Evolutionary conservation across 2,329 filamentous ascomycete species (phyloP).

Genomic region (Penicillium decumbens): DNA sequence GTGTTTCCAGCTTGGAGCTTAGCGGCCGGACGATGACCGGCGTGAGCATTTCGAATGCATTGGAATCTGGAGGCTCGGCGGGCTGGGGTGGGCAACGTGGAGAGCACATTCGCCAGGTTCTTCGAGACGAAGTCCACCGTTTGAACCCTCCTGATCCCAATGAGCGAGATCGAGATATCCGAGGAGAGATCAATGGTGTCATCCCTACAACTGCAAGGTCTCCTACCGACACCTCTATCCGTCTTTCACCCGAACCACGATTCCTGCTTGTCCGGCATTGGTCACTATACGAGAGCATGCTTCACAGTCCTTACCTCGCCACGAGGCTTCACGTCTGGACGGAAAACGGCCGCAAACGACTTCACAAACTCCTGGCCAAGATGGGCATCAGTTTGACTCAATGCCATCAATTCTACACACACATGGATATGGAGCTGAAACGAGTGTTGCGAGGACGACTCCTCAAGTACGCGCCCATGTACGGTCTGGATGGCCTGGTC

Average conservation of each 20-base stretch:
- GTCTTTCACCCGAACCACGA: conserved; percentile 85
- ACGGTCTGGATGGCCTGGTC: conserved; percentile 90
- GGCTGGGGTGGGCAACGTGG: conserved; percentile 81
- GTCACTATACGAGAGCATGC: conserved; percentile 97
- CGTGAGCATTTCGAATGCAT: conserved; percentile 59
- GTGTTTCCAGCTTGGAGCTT: conserved; percentile 87
- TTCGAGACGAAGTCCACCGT: conserved; percentile 89
- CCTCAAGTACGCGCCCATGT: conserved; percentile 85
- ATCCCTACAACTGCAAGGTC: conserved; percentile 85
- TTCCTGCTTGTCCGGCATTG: conserved; percentile 92
- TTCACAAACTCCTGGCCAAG: conserved; percentile 93
- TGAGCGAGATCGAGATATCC: conserved; percentile 56
- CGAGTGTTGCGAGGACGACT: conserved; percentile 78
- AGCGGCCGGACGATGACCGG: conserved; percentile 82
- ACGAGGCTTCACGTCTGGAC: conserved; percentile 92
- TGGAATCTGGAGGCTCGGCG: conserved; percentile 51
- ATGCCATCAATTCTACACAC: conserved; percentile 91
- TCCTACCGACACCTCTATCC: conserved; percentile 86
- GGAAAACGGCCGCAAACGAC: conserved; percentile 76
- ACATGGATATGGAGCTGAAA: conserved; percentile 98
- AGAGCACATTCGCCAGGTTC: conserved; percentile 74
- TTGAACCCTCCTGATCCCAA: conserved; percentile 71
- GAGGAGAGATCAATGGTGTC: conserved; percentile 67
- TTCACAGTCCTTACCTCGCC: conserved; percentile 92
- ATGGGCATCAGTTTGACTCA: conserved; percentile 95